These are phyloP conservation scores for Bondarzewia mesenterica DNA, from an alignment of 1,284 basidiomycete genomes.

Conservation along the genomic window DNA sequence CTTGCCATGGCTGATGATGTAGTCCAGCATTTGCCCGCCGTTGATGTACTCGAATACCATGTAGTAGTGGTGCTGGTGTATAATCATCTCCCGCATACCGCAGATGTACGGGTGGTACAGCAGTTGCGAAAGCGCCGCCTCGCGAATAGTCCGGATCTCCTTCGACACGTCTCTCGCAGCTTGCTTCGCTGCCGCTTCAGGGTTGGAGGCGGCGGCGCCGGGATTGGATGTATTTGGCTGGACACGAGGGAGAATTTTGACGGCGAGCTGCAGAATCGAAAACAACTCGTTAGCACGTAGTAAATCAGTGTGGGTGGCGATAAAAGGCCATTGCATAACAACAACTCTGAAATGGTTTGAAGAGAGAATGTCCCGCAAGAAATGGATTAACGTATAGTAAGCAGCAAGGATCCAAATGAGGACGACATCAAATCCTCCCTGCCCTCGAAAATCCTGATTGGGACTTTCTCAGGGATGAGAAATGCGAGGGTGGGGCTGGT, in stretches of 20 bases:
- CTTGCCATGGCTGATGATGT: conserved; percentile 98
- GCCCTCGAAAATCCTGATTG: no score
- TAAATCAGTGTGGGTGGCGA: neutral
- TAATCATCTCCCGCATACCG: conserved; percentile 98
- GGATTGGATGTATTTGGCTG: conserved; percentile 42
- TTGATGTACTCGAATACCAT: conserved; percentile 99
- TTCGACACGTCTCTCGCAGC: conserved; percentile 91
- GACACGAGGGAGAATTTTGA: conserved; percentile 94
- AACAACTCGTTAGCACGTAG: neutral
- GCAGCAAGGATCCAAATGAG: no score
- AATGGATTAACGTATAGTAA: no score
- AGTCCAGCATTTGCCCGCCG: conserved; percentile 99
- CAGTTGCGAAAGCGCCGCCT: conserved; percentile 89
- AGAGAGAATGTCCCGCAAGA: no score
- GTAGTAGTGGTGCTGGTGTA: conserved; percentile 96
- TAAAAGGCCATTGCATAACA: neutral
- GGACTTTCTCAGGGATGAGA: no score
- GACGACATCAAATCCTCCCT: no score
- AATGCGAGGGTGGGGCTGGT: no score
- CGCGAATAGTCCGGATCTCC: conserved; percentile 92
- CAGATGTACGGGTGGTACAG: conserved; percentile 98
- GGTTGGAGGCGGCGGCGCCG: conserved; percentile 36
- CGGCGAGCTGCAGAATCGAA: conserved; percentile 65
- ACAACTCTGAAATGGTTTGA: no score
- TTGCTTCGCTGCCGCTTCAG: conserved; percentile 68